phyloP scores from a whole-genome alignment of 768 basidiomycete species.

The Hygrocybe punicea region DNA sequence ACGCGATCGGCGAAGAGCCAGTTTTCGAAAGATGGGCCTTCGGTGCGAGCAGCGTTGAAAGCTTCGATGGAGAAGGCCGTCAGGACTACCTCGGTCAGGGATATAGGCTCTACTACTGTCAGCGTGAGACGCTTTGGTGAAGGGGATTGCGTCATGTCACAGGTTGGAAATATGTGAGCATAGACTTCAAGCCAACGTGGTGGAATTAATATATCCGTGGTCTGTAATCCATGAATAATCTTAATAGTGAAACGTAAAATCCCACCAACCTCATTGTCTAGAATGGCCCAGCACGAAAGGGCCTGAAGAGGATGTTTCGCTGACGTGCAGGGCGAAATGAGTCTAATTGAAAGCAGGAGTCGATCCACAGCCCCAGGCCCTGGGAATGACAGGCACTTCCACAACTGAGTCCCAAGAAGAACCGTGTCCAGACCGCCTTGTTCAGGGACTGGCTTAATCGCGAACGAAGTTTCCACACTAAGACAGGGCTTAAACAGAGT shows the following conservation, averaged over 20 bases:
- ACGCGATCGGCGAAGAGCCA: conserved; percentile 41
- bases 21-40: conserved; percentile 37
- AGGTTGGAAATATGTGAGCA: conserved; percentile 32
- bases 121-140: conserved; percentile 13
- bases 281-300: conserved; percentile 33
- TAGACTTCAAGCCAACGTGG: conserved; percentile 38
- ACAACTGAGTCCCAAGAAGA: conserved; percentile 32
- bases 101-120: conserved; percentile 28
- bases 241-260: neutral
- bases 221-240: conserved; percentile 16
- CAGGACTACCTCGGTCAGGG: conserved; percentile 50
- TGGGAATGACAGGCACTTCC: conserved; percentile 25
- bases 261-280: conserved; percentile 37
- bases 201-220: conserved; percentile 40
- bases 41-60: conserved; percentile 40
- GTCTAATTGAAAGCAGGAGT: conserved; percentile 14
- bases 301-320: conserved; percentile 5
- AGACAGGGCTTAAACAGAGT: conserved; percentile 33
- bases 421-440: conserved; percentile 20
- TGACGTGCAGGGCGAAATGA: neutral
- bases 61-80: conserved; percentile 50
- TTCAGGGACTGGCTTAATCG: conserved; percentile 16
- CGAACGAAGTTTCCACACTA: conserved; percentile 27
- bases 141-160: conserved; percentile 4
- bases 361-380: conserved; percentile 14